These are phyloP conservation scores for Alternaria sp. DNA, from an alignment of 2,329 filamentous ascomycete species.

Conservation along the genomic window DNA sequence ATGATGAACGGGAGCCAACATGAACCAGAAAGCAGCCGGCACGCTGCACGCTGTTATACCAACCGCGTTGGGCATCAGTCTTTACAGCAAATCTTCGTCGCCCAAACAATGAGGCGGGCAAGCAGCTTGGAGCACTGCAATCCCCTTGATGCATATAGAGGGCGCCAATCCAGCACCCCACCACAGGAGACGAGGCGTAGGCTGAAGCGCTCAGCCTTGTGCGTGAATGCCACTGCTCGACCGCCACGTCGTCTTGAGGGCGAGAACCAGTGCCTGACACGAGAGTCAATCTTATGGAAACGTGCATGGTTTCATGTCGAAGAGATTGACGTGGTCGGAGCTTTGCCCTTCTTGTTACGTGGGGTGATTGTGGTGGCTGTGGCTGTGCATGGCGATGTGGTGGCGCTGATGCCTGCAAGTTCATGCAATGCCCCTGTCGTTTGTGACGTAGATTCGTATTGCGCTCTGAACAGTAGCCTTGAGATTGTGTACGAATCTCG, in stretches of 20 bases:
- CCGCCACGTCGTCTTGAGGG: background rate
- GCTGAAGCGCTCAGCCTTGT: background rate
- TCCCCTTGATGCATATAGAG: background rate
- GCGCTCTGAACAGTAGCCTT: background rate
- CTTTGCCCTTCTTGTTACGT: background rate
- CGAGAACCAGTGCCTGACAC: slow-evolving; percentile 1
- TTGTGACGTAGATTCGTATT: background rate
- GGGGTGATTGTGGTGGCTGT: background rate
- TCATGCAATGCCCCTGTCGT: background rate
- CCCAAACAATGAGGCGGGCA: background rate
- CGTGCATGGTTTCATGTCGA: background rate
- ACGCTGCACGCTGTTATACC: background rate
- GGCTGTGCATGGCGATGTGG: slow-evolving; percentile 4
- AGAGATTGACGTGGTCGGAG: background rate
- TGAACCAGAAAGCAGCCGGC: background rate
- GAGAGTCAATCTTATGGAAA: background rate
- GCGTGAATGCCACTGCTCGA: background rate
- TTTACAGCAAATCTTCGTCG: background rate
- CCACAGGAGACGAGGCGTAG: background rate
- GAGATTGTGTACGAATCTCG: background rate
- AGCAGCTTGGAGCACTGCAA: background rate
- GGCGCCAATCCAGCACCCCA: background rate
- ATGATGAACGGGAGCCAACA: background rate
- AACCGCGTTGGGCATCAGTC: background rate
- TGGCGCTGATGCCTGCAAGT: slow-evolving; percentile 6